phyloP scores from a whole-genome alignment of 2,329 filamentous ascomycete species.

The Raffaelea albimanens region DNA sequence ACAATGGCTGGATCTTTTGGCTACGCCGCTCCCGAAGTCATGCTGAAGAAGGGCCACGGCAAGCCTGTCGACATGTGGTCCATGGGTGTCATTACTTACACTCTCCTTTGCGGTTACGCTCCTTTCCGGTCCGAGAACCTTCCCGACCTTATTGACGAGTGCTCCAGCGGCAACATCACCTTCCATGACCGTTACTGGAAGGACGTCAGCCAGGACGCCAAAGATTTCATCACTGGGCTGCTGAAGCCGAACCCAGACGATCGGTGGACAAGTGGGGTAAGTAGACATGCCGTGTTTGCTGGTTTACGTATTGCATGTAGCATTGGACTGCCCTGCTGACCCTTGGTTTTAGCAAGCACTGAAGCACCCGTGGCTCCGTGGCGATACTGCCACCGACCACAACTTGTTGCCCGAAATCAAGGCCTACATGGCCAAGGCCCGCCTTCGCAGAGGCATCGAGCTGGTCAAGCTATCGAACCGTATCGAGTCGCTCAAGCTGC shows the following conservation, averaged over 20 bases:
- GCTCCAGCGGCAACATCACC: constrained; percentile 69
- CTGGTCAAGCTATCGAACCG: constrained; percentile 93
- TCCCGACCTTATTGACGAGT: constrained; percentile 89
- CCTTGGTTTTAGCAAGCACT: constrained; percentile 67
- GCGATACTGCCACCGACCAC: constrained; percentile 86
- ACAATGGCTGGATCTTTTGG: constrained; percentile 99
- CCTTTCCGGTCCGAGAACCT: constrained; percentile 95
- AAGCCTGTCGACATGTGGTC: constrained; percentile 99
- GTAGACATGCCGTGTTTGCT: too few species aligned
- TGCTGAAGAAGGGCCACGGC: constrained; percentile 94
- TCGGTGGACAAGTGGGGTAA: constrained; percentile 68
- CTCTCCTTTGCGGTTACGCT: constrained; percentile 93
- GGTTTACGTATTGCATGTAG: too few species aligned
- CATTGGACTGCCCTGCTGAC: too few species aligned
- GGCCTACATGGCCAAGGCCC: constrained; percentile 83
- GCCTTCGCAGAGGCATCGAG: constrained; percentile 87
- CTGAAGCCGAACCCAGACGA: constrained; percentile 70
- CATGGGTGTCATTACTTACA: constrained; percentile 96
- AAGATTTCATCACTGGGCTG: constrained; percentile 80
- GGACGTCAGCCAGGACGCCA: constrained; percentile 90
- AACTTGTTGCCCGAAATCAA: constrained; percentile 96
- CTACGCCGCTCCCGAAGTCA: constrained; percentile 94
- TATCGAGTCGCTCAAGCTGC: constrained; percentile 87
- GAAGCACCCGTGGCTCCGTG: constrained; percentile 79
- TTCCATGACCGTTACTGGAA: constrained; percentile 99